Conservation (phyloP, 2,329 filamentous ascomycete species). For the Pseudocercospora eumusae region DNA sequence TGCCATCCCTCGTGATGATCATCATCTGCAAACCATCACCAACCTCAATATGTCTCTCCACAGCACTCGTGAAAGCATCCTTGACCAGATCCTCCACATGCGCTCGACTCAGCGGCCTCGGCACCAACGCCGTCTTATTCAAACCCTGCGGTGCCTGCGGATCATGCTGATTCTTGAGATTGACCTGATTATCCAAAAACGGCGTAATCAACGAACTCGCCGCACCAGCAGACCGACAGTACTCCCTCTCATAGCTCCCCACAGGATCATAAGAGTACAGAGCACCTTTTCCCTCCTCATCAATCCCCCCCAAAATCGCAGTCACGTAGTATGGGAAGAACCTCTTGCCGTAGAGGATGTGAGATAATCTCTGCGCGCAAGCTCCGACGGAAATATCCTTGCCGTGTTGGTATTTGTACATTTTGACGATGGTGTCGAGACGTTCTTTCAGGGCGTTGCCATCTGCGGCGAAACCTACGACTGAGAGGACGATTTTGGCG, state of each 20-base stretch:
- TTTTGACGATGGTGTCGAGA: slow-evolving; percentile 92
- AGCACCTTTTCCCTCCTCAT: slow-evolving; percentile 91
- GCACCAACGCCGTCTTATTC: slow-evolving; percentile 69
- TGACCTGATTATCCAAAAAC: slow-evolving; percentile 98
- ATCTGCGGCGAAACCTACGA: slow-evolving; percentile 94
- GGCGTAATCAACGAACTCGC: slow-evolving; percentile 91
- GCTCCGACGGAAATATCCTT: slow-evolving; percentile 94
- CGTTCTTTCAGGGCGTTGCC: slow-evolving; percentile 91
- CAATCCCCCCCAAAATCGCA: slow-evolving; percentile 88
- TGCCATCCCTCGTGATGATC: slow-evolving; percentile 83
- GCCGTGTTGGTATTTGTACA: slow-evolving; percentile 97
- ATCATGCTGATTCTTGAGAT: slow-evolving; percentile 98
- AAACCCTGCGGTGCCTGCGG: slow-evolving; percentile 83
- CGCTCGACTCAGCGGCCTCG: slow-evolving; percentile 67
- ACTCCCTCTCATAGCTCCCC: slow-evolving; percentile 94
- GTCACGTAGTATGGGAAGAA: slow-evolving; percentile 99
- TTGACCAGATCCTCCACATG: slow-evolving; percentile 86
- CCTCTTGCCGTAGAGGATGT: slow-evolving; percentile 93
- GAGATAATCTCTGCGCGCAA: slow-evolving; percentile 90
- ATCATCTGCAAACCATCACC: slow-evolving; percentile 95
- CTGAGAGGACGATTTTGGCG: slow-evolving; percentile 83
- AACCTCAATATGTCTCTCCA: slow-evolving; percentile 98
- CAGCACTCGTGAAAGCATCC: slow-evolving; percentile 96
- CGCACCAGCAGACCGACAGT: slow-evolving; percentile 90
- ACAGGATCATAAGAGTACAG: slow-evolving; percentile 98